phyloP scores from a whole-genome alignment of 805 yeast species.

The Candida ortonii region DNA sequence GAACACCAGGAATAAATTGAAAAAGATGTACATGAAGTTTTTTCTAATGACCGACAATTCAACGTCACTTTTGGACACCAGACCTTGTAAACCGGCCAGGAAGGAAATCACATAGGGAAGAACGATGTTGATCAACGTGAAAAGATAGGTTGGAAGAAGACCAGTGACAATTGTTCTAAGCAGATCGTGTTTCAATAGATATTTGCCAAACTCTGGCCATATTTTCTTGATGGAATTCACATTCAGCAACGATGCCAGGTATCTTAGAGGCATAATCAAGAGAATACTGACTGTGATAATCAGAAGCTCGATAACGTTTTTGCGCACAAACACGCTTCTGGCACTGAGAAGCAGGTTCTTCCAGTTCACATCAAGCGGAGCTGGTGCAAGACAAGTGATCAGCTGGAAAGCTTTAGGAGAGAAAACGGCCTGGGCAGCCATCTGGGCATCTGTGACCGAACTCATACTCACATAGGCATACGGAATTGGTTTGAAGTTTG shows the following conservation, averaged over 20 bases:
- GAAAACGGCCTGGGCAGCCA: constrained; percentile 94
- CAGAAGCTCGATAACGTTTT: constrained; percentile 32
- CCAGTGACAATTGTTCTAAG: constrained; percentile 57
- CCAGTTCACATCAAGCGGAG: constrained; percentile 96
- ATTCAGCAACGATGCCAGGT: constrained; percentile 55
- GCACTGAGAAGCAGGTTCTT: constrained; percentile 44
- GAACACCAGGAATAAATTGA: constrained; percentile 59
- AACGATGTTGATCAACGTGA: constrained; percentile 49
- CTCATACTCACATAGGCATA: constrained; percentile 85
- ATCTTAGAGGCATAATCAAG: constrained; percentile 53
- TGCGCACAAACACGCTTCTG: constrained; percentile 34
- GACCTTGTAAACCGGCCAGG: constrained; percentile 50
- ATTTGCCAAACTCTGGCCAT: constrained; percentile 59
- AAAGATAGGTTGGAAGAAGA: constrained; percentile 58
- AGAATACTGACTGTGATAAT: constrained; percentile 50
- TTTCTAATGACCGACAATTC: constrained; percentile 56
- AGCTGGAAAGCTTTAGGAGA: constrained; percentile 86
- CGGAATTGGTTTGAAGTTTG: constrained; percentile 40
- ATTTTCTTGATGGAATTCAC: constrained; percentile 52
- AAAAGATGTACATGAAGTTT: constrained; percentile 58
- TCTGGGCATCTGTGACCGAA: constrained; percentile 91
- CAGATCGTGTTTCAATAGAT: constrained; percentile 48
- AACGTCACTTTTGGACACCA: constrained; percentile 54
- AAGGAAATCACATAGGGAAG: constrained; percentile 56
- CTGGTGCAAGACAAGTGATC: constrained; percentile 86